phyloP scores from a whole-genome alignment of 331 rosid species.

The Telfairia occidentalis region DNA sequence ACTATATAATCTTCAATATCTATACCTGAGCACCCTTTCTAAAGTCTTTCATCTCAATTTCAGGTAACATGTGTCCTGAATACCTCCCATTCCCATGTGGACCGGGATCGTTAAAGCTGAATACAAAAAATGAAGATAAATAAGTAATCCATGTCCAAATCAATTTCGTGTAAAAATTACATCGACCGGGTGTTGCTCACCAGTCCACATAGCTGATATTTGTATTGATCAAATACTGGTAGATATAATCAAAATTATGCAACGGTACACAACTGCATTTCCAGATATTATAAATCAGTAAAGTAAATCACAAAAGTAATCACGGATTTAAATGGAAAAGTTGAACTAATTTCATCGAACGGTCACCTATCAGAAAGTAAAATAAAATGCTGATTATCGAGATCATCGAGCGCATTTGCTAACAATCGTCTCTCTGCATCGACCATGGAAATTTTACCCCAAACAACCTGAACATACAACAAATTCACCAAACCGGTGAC shows the following conservation, averaged over 20 bases:
- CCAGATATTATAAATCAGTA: constrained; percentile 6
- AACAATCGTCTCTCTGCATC: constrained; percentile 95
- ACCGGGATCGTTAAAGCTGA: constrained; percentile 96
- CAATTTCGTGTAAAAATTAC: not conserved
- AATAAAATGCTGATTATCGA: constrained; percentile 84
- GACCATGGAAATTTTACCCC: constrained; percentile 98
- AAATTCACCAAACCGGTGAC: constrained; percentile 10
- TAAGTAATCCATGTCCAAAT: not conserved
- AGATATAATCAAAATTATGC: constrained; percentile 72
- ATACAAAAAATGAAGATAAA: not conserved
- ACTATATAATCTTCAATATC: not conserved
- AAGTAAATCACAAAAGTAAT: constrained; percentile 15
- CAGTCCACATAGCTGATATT: constrained; percentile 91
- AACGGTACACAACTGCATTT: constrained; percentile 89
- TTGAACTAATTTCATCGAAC: constrained; percentile 12
- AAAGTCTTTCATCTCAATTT: constrained; percentile 81
- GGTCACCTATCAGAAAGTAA: constrained; percentile 90
- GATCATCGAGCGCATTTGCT: constrained; percentile 82
- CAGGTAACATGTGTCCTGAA: constrained; percentile 92
- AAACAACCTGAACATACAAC: constrained; percentile 59
- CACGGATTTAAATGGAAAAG: constrained; percentile 11
- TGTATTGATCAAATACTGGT: constrained; percentile 59
- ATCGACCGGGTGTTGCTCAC: constrained; percentile 23
- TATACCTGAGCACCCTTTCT: constrained; percentile 99
- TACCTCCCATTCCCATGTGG: constrained; percentile 98